These are phyloP conservation scores for Ceratobasidium sp. DNA, from an alignment of 1,284 basidiomycete genomes.

Conservation along the genomic window DNA sequence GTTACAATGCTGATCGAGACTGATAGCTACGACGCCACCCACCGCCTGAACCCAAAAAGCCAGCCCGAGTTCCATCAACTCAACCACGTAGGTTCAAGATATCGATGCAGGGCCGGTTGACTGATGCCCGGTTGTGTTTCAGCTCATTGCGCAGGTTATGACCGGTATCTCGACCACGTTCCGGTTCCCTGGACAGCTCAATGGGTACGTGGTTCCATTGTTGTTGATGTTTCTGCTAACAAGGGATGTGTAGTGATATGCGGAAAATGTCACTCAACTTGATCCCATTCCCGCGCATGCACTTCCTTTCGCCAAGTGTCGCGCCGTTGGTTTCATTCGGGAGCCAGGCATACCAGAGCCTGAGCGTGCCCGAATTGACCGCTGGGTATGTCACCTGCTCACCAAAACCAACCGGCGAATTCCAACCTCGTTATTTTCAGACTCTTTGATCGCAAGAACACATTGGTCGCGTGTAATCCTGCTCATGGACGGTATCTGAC, in stretches of 20 bases:
- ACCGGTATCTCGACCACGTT: slow-evolving; percentile 89
- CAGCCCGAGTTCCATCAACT: slow-evolving; percentile 79
- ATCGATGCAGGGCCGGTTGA: slow-evolving; percentile 21
- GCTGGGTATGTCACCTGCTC: slow-evolving; percentile 51
- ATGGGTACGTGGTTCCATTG: slow-evolving; percentile 64
- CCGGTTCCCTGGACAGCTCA: slow-evolving; percentile 94
- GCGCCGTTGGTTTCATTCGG: slow-evolving; percentile 80
- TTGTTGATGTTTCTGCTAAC: slow-evolving; percentile 1
- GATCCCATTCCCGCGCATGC: slow-evolving; percentile 87
- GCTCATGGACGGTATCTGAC: slow-evolving; percentile 85
- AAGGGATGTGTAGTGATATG: slow-evolving; percentile 70
- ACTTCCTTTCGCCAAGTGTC: slow-evolving; percentile 91
- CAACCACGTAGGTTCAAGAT: slow-evolving; percentile 69
- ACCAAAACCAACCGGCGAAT: not conserved
- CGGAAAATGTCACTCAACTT: slow-evolving; percentile 95
- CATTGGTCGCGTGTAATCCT: slow-evolving; percentile 88
- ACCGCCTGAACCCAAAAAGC: slow-evolving; percentile 77
- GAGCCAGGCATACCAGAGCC: slow-evolving; percentile 66
- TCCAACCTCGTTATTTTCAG: slow-evolving; percentile 58
- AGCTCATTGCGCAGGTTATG: slow-evolving; percentile 88
- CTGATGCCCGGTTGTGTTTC: slow-evolving; percentile 48
- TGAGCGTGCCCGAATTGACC: slow-evolving; percentile 72
- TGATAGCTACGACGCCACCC: slow-evolving; percentile 81
- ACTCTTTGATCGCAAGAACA: slow-evolving; percentile 81
- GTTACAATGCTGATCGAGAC: slow-evolving; percentile 1